A percentile compares a stretch with the other conserved stretches of the same genome.
Evolutionary conservation across 78 protist species (phyloP).

Genomic region (slime mould (Dictyostelium discoideum)): dicty_2.7 NC_007091.3:4916501-4917000

Average conservation of each 20-base stretch:
- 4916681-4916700: slow-evolving; percentile 14
- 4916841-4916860: neutral
- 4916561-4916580: neutral
- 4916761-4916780: neutral
- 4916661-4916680: slow-evolving; percentile 22
- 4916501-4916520: neutral
- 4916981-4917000: slow-evolving; percentile 17
- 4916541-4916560: neutral
- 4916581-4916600: neutral
- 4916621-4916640: neutral
- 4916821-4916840: neutral
- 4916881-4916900: neutral
- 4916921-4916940: slow-evolving; percentile 39
- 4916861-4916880: neutral
- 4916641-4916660: slow-evolving; percentile 5
- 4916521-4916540: neutral
- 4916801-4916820: neutral
- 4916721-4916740: neutral
- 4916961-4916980: neutral
- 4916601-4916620: slow-evolving; percentile 8
- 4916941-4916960: neutral
- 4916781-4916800: neutral
- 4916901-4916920: neutral
- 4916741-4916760: neutral
- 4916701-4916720: neutral